These are phyloP conservation scores for Candida silvatica DNA, from an alignment of 805 yeast genomes.

Conservation along the genomic window DNA sequence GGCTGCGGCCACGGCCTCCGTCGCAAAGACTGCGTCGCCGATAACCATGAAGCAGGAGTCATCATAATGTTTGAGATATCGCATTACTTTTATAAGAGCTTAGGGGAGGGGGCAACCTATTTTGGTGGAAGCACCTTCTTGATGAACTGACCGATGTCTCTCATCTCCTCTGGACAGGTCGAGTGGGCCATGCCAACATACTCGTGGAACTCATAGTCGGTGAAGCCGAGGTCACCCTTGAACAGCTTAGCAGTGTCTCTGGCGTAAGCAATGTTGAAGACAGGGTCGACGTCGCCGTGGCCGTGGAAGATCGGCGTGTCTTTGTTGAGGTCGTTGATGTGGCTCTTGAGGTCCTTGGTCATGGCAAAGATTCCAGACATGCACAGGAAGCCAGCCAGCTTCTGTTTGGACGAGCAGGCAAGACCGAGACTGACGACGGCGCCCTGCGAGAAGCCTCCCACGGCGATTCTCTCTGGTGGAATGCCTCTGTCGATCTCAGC, in stretches of 20 bases:
- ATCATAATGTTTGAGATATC: neutral
- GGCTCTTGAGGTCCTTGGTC: slow-evolving; percentile 15
- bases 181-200: slow-evolving; percentile 66
- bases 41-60: neutral
- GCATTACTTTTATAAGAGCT: neutral
- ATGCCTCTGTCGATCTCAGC: slow-evolving; percentile 49
- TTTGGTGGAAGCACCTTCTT: slow-evolving; percentile 19
- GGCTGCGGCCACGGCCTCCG: too few relatives aligned
- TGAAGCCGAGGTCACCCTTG: slow-evolving; percentile 32
- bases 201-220: slow-evolving; percentile 37
- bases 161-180: slow-evolving; percentile 57
- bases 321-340: slow-evolving; percentile 32
- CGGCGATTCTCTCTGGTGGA: slow-evolving; percentile 57
- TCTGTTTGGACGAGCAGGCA: slow-evolving; percentile 41
- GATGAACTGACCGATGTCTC: slow-evolving; percentile 41
- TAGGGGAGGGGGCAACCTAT: neutral
- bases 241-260: slow-evolving; percentile 35
- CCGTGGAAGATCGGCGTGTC: slow-evolving; percentile 79
- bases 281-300: slow-evolving; percentile 75
- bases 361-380: slow-evolving; percentile 68
- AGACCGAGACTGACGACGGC: slow-evolving; percentile 70
- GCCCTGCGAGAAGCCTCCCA: slow-evolving; percentile 97
- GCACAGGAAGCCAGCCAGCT: slow-evolving; percentile 71
- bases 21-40: too few relatives aligned
- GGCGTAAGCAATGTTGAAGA: slow-evolving; percentile 39